These are phyloP conservation scores for Porpolomopsis calyptriformis DNA, from an alignment of 768 basidiomycete species.

Conservation along the genomic window DNA sequence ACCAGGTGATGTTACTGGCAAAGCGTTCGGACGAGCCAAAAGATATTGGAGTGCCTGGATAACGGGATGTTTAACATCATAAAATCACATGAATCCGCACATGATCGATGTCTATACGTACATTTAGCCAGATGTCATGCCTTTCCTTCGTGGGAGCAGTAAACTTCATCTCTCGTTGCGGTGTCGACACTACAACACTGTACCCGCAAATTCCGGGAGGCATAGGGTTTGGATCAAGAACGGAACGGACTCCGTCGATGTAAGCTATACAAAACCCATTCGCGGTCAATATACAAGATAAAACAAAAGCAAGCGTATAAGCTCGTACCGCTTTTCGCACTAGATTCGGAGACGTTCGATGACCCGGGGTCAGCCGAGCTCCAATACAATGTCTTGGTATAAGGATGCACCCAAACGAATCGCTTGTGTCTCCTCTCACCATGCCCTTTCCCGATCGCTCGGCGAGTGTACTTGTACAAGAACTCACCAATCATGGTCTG, in stretches of 20 bases:
- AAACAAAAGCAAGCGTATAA: slow-evolving; percentile 4
- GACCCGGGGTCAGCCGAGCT: slow-evolving; percentile 90
- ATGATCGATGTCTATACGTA: slow-evolving; percentile 26
- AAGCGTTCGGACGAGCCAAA: slow-evolving; percentile 55
- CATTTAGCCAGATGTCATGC: slow-evolving; percentile 95
- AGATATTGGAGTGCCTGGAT: slow-evolving; percentile 83
- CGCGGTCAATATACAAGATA: slow-evolving; percentile 8
- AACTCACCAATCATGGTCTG: slow-evolving; percentile 99
- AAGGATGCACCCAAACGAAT: slow-evolving; percentile 99
- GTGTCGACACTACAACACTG: slow-evolving; percentile 86
- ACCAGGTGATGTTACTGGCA: slow-evolving; percentile 28
- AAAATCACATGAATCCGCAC: neutral
- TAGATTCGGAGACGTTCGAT: slow-evolving; percentile 78
- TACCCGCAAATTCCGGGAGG: slow-evolving; percentile 89
- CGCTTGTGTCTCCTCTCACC: slow-evolving; percentile 84
- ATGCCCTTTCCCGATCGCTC: slow-evolving; percentile 80
- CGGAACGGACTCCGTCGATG: slow-evolving; percentile 82
- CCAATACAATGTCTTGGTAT: slow-evolving; percentile 97
- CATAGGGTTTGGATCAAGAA: slow-evolving; percentile 93
- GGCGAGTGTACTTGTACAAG: slow-evolving; percentile 92
- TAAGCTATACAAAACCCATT: slow-evolving; percentile 47
- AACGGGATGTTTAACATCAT: slow-evolving; percentile 6
- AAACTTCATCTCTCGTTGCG: slow-evolving; percentile 95
- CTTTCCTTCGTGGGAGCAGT: slow-evolving; percentile 93
- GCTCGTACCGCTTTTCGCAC: slow-evolving; percentile 89